Percentiles rank a stretch among this genome's conserved stretches.
Evolutionary conservation across 148 eudicot genomes (phyloP).

Genomic region (Vaccinium vitisidaea): DNA sequence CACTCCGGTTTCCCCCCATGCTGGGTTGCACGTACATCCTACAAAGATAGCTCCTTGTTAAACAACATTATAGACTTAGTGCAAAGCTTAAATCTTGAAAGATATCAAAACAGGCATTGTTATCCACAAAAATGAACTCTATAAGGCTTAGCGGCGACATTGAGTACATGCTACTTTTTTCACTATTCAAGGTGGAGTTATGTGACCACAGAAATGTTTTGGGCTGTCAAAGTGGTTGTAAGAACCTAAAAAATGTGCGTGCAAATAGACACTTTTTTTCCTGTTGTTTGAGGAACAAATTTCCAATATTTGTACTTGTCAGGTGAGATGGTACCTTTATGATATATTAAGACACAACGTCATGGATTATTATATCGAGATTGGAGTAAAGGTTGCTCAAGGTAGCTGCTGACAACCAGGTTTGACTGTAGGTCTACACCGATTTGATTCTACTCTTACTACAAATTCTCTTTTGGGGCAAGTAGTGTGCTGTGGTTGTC

Average conservation of each 20-base stretch:
- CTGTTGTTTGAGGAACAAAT: not conserved
- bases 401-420: not conserved
- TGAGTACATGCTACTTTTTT: not conserved
- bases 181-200: not conserved
- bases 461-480: not conserved
- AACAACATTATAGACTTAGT: not conserved
- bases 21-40: slow-evolving; percentile 13
- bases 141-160: not conserved
- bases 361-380: not conserved
- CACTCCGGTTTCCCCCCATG: slow-evolving; percentile 35
- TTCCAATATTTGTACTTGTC: not conserved
- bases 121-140: not conserved
- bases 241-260: too few species aligned
- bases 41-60: slow-evolving; percentile 2
- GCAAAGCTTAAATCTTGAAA: not conserved
- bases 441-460: not conserved
- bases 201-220: not conserved
- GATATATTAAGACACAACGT: not conserved
- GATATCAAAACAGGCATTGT: not conserved
- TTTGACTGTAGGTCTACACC: not conserved
- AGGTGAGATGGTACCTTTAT: not conserved
- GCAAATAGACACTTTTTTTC: not conserved
- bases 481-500: not conserved
- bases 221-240: not conserved
- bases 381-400: not conserved